Evolutionary conservation across 352 stramenopile species (phyloP), one percentile per base, ranked within the genome.

Genomic region (Globisporangium acanthophoron): DNA sequence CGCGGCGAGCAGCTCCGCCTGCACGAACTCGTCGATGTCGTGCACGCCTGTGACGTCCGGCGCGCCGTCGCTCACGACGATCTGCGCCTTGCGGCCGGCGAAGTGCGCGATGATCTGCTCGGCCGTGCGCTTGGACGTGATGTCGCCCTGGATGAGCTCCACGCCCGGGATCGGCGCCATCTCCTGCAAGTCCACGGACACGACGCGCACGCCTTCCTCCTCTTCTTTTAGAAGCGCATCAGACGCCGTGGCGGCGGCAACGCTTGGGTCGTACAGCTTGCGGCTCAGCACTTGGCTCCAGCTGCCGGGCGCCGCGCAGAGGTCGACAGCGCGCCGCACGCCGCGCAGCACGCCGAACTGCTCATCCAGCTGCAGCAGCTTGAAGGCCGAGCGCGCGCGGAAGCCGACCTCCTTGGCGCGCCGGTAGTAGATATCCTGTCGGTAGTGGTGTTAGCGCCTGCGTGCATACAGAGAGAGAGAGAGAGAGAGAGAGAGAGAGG

Each of bases 41-140:
- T 99, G 97, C 27, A 99, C 84, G n/a, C 97, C 96, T 3, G 97
- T 99, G n/a, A 99, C 97, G 68, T 99, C 97, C 0, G 97, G 97
- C 12, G 97, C 97, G 49, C 97, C 97, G 70, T 99, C 97, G 57
- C 95, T 99, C 46, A 99, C 90, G 5, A 99, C 96, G 9, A 99
- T 70, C 66, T 99, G 94, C 12, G 97, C 96, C 47, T 96, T 88
- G 27, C 92, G 59, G 21, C 96, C 97, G 21, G 89, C 61, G 69
- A 99, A 99, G 67, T 97, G 74, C 33, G 77, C 48, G 57, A 99
- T 97, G 67, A 99, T 99, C 58, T 92, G 72, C 62, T 97, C 80
- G 0, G 96, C 96, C n/a, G 97, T 99, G 52, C 87, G 80, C 58
- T 96, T 86, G 9, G 87, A 96, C 45, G 97, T 99, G 70, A 99